Evolutionary conservation across 192 early-diverging fungal genomes (phyloP), one percentile per base, ranked within the genome.

Genomic region (Linnemannia hyalina): DNA sequence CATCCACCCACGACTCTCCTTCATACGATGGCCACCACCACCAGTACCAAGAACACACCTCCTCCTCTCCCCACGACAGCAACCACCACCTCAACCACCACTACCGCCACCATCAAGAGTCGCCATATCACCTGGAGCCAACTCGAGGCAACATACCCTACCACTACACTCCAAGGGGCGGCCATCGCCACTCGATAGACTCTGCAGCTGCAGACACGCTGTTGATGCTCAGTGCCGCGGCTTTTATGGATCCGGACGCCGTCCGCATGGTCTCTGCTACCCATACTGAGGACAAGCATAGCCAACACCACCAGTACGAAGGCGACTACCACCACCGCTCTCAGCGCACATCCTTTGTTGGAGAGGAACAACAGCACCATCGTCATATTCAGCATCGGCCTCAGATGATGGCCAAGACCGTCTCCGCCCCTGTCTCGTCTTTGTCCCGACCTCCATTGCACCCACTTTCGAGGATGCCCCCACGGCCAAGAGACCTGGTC

Each of bases 201-300:
- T 77, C 79, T 68, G 84, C 84, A 6, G 84, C 84, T 76, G 83
- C 80, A 74, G 86, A 88, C 57, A 85, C 82, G 23, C 63, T 90
- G 73, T 71, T 88, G 72, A 77, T 88, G 72, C 80, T 75, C 65
- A 78, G 82, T 73, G 75, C 82, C 49, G 81, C 80, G 47, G 87
- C 81, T 13, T 83, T 88, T 65, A 82, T 88, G 83, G 83, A 82
- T 49, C 74, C 80, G 23, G 74, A 60, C 47, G 49, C 65, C 70
- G 77, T 78, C 44, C 78, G 63, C 11, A 15, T 65, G 1, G 70
- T 78, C 26, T 47, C 76, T 52, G 20, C 76, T 0, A 20, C 76
- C 0, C 49, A 18, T 15, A n/a, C 75, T 9, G 44, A 26, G 0
- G 68, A 52, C 60, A 65, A 75, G 41, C 38, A n/a, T 2, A 55